Percentiles rank a stretch among this genome's conserved stretches.
Conservation (phyloP, 2,329 filamentous ascomycete species). For the Lachnellula occidentalis region DNA sequence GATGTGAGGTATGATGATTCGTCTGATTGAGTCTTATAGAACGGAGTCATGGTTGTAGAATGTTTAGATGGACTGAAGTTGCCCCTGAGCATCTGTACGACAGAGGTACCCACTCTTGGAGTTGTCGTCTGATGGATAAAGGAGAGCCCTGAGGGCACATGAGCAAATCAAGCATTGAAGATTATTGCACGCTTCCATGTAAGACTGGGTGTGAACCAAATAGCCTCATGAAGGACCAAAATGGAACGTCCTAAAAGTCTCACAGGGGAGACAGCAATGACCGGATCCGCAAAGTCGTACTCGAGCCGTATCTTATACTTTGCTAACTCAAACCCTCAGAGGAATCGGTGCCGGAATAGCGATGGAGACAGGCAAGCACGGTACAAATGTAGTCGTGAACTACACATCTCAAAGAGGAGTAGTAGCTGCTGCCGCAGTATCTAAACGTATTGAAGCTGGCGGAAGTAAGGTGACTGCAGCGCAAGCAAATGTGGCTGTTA, state of each 20-base stretch:
- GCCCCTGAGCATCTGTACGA: too few species aligned
- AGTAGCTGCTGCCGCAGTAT: constrained; percentile 34
- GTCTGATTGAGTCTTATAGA: too few species aligned
- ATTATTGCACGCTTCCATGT: too few species aligned
- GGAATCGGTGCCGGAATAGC: constrained; percentile 45
- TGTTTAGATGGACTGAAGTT: too few species aligned
- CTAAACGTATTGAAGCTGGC: constrained; percentile 15
- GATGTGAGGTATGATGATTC: too few species aligned
- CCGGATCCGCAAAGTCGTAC: constrained; percentile 5
- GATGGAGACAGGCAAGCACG: constrained; percentile 41
- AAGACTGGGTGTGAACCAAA: too few species aligned
- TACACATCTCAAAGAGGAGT: constrained; percentile 8
- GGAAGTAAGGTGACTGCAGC: constrained; percentile 11
- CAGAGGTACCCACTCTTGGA: too few species aligned
- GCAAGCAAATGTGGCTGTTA: constrained; percentile 7
- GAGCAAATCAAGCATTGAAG: too few species aligned
- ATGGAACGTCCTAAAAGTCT: constrained; percentile 1
- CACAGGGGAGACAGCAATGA: constrained; percentile 7
- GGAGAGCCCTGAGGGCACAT: too few species aligned
- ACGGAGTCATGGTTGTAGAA: too few species aligned
- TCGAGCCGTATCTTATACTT: neutral
- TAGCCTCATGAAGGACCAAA: neutral
- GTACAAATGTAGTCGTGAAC: constrained; percentile 33
- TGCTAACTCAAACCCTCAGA: constrained; percentile 17
- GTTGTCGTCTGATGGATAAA: too few species aligned